Conservation (phyloP, 768 basidiomycete genomes). For the Kwoniella mangroviensis region DNA sequence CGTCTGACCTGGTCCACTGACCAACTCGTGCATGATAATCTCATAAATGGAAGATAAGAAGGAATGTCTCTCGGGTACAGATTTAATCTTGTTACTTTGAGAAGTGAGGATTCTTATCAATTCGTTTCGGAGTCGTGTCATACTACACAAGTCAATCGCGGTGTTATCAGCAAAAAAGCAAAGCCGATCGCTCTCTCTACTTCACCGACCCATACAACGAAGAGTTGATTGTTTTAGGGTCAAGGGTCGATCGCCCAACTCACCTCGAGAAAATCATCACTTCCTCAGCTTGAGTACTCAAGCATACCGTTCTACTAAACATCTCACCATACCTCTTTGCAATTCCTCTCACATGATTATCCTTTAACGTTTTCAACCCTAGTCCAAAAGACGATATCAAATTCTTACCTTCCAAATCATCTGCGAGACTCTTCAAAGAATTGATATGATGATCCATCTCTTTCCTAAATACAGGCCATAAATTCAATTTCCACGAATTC, state of each 20-base stretch:
- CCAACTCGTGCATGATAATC: slow-evolving; percentile 70
- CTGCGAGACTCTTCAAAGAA: slow-evolving; percentile 78
- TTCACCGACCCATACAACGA: no score
- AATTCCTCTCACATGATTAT: slow-evolving; percentile 70
- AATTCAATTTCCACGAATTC: slow-evolving; percentile 75
- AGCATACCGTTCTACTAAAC: slow-evolving; percentile 79
- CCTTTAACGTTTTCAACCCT: slow-evolving; percentile 68
- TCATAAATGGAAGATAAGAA: slow-evolving; percentile 77
- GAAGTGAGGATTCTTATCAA: slow-evolving; percentile 73
- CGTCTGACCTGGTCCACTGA: slow-evolving; percentile 63
- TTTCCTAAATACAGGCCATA: slow-evolving; percentile 95
- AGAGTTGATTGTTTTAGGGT: no score
- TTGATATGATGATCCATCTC: slow-evolving; percentile 83
- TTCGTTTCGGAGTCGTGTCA: slow-evolving; percentile 83
- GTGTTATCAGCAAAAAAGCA: no score
- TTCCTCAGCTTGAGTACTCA: slow-evolving; percentile 84
- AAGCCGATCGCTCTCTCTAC: no score
- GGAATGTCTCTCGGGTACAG: slow-evolving; percentile 68
- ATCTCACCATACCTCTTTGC: slow-evolving; percentile 76
- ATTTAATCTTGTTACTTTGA: slow-evolving; percentile 72
- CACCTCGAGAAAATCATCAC: slow-evolving; percentile 97
- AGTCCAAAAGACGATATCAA: slow-evolving; percentile 43
- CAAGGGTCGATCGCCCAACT: slow-evolving; percentile 39
- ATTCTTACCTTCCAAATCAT: slow-evolving; percentile 62
- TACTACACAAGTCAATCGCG: slow-evolving; percentile 60